phyloP scores from a whole-genome alignment of 2,329 filamentous ascomycete genomes.

The Orbilia javanica region DNA sequence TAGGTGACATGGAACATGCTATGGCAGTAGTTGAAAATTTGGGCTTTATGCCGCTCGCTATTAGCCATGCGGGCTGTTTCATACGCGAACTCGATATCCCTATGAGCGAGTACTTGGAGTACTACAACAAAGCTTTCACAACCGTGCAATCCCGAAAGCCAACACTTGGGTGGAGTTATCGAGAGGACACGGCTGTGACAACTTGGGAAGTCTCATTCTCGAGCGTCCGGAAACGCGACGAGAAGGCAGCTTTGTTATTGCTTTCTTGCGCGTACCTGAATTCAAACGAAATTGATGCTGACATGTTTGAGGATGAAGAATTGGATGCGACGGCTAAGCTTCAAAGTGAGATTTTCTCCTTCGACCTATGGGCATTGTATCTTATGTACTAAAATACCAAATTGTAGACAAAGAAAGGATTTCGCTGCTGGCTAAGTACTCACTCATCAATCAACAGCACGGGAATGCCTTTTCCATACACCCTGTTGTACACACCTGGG shows the following conservation, averaged over 20 bases:
- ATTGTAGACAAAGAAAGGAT: slow-evolving; percentile 18
- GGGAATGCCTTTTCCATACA: slow-evolving; percentile 45
- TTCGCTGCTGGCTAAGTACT: slow-evolving; percentile 51
- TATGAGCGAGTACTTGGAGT: slow-evolving; percentile 42
- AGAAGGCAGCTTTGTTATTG: slow-evolving; percentile 49
- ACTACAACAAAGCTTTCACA: slow-evolving; percentile 47
- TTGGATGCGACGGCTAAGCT: slow-evolving; percentile 22
- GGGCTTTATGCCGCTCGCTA: slow-evolving; percentile 43
- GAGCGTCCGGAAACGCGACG: slow-evolving; percentile 46
- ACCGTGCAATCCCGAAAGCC: slow-evolving; percentile 24
- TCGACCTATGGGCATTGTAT: no score
- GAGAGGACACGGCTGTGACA: slow-evolving; percentile 36
- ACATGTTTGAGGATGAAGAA: no score
- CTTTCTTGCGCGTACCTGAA: slow-evolving; percentile 59
- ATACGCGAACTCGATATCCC: slow-evolving; percentile 28
- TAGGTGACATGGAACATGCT: background rate
- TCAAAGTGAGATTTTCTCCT: background rate
- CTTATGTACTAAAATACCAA: background rate
- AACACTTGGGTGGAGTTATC: slow-evolving; percentile 25
- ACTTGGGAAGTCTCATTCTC: slow-evolving; percentile 58
- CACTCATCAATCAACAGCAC: slow-evolving; percentile 22
- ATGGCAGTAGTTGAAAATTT: slow-evolving; percentile 36
- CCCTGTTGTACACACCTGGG: slow-evolving; percentile 57
- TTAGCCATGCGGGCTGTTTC: slow-evolving; percentile 37
- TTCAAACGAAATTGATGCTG: background rate